Evolutionary conservation across 106 monocot genomes (phyloP).

Genomic region (Dactylorhiza incarnata): DNA sequence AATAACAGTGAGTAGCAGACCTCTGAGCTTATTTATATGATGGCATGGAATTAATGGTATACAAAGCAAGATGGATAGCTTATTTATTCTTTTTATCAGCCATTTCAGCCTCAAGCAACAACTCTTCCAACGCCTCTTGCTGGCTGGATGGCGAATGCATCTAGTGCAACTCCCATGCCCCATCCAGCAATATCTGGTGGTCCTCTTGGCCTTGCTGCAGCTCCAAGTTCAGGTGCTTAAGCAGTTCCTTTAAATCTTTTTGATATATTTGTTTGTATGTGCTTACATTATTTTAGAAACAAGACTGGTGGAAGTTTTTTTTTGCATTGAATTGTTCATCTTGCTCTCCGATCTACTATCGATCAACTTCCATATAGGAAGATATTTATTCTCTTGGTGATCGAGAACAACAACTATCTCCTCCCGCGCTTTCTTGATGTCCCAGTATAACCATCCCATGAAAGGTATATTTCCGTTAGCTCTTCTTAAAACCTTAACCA

Average conservation of each 20-base stretch:
- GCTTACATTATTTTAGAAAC: too few relatives aligned
- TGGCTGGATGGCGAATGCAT: conserved; percentile 44
- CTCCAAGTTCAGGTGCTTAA: conserved; percentile 27
- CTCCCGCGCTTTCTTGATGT: too few relatives aligned
- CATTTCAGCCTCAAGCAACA: conserved; percentile 42
- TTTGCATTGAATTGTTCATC: too few relatives aligned
- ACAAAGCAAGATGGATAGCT: not conserved
- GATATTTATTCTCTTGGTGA: too few relatives aligned
- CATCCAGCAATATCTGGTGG: conserved; percentile 45
- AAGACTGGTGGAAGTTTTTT: too few relatives aligned
- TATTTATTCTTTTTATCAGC: conserved; percentile 21
- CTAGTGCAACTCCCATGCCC: conserved; percentile 35
- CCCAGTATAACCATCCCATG: too few relatives aligned
- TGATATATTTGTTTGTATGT: too few relatives aligned
- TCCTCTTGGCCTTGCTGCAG: conserved; percentile 35
- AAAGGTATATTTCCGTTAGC: too few relatives aligned
- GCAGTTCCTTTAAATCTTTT: not conserved
- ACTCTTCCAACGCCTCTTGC: conserved; percentile 32
- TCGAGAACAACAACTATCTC: too few relatives aligned
- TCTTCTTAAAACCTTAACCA: too few relatives aligned
- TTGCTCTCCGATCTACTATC: too few relatives aligned
- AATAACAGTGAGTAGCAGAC: not conserved
- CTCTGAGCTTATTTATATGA: not conserved
- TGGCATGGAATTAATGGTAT: not conserved
- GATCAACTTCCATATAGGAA: too few relatives aligned